Percentiles rank a stretch among this genome's conserved stretches.
phyloP scores from a whole-genome alignment of 2,329 filamentous ascomycete species.

The Thielaviopsis punctulata region DNA sequence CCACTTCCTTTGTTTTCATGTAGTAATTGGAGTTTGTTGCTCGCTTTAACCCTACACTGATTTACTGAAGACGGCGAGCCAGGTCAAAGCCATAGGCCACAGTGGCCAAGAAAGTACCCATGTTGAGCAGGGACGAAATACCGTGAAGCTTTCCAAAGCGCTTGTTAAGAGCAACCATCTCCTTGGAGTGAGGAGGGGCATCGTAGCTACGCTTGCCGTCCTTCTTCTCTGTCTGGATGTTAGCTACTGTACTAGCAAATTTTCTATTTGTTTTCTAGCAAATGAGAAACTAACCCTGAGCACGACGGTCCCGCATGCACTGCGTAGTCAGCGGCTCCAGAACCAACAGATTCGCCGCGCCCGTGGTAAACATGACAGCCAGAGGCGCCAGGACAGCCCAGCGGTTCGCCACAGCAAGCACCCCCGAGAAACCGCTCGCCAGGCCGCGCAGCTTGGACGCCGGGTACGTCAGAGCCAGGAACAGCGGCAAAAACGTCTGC shows the following conservation, averaged over 20 bases:
- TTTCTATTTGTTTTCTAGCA: background rate
- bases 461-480: constrained; percentile 68
- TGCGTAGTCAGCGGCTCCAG: constrained; percentile 60
- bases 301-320: constrained; percentile 57
- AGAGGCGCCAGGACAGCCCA: constrained; percentile 52
- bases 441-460: constrained; percentile 30
- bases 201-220: constrained; percentile 84
- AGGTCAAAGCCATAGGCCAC: constrained; percentile 66
- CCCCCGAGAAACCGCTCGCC: constrained; percentile 31
- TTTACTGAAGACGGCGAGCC: constrained; percentile 39
- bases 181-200: constrained; percentile 57
- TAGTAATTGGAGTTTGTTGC: no score
- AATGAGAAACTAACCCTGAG: constrained; percentile 57
- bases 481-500: constrained; percentile 56
- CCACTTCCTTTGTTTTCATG: no score
- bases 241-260: background rate
- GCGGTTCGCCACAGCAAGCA: constrained; percentile 43
- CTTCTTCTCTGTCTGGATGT: constrained; percentile 43
- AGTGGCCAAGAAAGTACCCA: constrained; percentile 50
- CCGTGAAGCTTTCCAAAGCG: constrained; percentile 68
- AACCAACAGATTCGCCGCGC: constrained; percentile 50
- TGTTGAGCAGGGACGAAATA: constrained; percentile 61
- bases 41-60: no score
- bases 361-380: constrained; percentile 50
- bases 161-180: constrained; percentile 70